Base-by-base conservation (phyloP, 192 early-diverging fungal genomes). In the Coemansia sp. region DNA sequence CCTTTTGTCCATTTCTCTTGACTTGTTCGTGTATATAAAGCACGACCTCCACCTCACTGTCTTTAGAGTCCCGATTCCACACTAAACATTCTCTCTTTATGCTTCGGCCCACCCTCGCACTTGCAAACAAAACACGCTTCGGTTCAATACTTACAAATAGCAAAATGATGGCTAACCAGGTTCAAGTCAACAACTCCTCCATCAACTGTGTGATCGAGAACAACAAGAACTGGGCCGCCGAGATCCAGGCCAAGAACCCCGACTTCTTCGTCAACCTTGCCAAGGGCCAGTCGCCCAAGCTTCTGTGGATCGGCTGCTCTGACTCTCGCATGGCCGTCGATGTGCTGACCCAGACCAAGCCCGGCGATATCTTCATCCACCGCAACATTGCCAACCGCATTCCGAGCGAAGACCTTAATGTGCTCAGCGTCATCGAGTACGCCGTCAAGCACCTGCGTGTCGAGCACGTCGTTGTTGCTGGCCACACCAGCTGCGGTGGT, bases 341-440 rank as follows among this genome's bases (percentile, higher is more conserved):
- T 51, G 80, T 86, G 30, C 66, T 96, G 44, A 79, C 85, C 11
- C 80, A 72, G 53, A 66, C 67, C 18, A 52, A 66, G 18, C 70
- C 70, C 11, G 95, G 95, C 15, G 92, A 96, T 57, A 80, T 98
- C 33, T 99, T 99, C 76, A 90, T 96, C 11, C 94, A 96, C 79
- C 84, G 96, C 64, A 99, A 98, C 81, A 96, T 99, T 55, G 96
- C 94, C 62, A 97, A 97, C 79, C 86, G 91, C 40, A 85, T 98
- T 24, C 78, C 76, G 6, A 83, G 87, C 69, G 82, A 87, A 23
- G 96, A 99, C 71, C 64, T 93, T 62, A 93, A 84, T 62, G 79
- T 78, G 34, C 81, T 92, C 8, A 89, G 89, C 7, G 95, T 96
- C 37, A 82, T 99, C 44, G 89, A 97, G 75, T 99, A 93, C 57